Conservation (phyloP, 495 filamentous ascomycete genomes). For the Lepraria neglecta region DNA sequence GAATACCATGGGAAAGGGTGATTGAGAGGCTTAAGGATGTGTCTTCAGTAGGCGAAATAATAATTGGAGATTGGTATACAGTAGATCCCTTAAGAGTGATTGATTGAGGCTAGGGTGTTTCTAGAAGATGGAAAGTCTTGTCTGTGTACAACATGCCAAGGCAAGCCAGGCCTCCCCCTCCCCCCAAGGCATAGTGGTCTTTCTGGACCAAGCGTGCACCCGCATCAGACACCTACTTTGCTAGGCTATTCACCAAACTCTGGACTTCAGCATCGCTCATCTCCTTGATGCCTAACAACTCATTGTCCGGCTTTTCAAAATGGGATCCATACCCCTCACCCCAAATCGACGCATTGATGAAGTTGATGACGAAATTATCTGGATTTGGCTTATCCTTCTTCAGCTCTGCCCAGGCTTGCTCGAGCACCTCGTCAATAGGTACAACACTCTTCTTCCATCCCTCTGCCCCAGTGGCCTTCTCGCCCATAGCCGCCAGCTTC, state of each 20-base stretch:
- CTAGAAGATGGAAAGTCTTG: too few species aligned
- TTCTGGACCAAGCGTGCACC: background rate
- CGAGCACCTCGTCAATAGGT: conserved; percentile 39
- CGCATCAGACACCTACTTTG: background rate
- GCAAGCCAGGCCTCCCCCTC: too few species aligned
- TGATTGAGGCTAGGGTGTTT: too few species aligned
- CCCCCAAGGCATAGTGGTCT: too few species aligned
- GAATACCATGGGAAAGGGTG: too few species aligned
- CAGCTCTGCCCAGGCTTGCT: conserved; percentile 38
- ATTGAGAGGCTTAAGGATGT: too few species aligned
- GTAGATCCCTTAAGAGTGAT: too few species aligned
- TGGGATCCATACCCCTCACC: conserved; percentile 42
- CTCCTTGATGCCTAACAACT: conserved; percentile 35
- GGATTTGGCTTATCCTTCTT: conserved; percentile 24
- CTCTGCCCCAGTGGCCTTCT: conserved; percentile 40
- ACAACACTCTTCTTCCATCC: conserved; percentile 30
- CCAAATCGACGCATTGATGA: conserved; percentile 38
- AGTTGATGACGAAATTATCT: conserved; percentile 36
- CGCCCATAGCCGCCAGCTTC: conserved; percentile 47
- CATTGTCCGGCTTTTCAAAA: conserved; percentile 35
- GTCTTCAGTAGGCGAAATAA: too few species aligned
- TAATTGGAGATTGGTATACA: too few species aligned
- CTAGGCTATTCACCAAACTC: background rate
- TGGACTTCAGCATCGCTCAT: conserved; percentile 32
- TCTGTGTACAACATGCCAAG: too few species aligned